Base-by-base conservation (phyloP, 805 yeast genomes). In the Pichia californica region DNA sequence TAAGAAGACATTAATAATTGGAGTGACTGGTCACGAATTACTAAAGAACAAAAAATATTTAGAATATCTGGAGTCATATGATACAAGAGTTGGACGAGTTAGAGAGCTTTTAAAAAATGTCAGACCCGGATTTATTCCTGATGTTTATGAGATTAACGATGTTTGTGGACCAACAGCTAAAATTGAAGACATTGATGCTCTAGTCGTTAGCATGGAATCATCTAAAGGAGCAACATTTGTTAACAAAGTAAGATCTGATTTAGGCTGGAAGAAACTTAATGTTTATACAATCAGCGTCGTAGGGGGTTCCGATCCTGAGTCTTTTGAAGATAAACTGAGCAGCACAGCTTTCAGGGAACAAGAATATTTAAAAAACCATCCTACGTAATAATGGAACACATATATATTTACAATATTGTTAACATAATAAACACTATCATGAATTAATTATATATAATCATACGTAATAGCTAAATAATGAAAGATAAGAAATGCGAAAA, bases 81-180 rank as follows among this genome's bases (percentile, higher is more conserved):
- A 71, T 0, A 41, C 38, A 13, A 70, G 99, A 44, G 68, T 69
- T 7, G 51, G 52, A 0, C 57, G 56, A 1, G 84, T 83, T 0
- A 47, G 57, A 1, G 40, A 53, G 0, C 88, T 88, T 55, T 47
- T 91, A 5, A 51, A 55, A 1, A 52, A 67, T 23, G 55, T 79
- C 10, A 69, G 69, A 33, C 80, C 86, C 4, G 46, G 45, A 0
- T 56, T 81, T 7, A 44, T 49, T 0, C 64, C 78, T 10, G 77
- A 79, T 25, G 65, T 82, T 2, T 74, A 73, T 40, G 77, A 82
- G 50, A 80, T 93, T 36, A 73, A 79, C 47, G 98, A 93, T 58
- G 74, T 89, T 0, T 88, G 94, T 63, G 99, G 99, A 0, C 99
- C 98, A 4, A 88, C 99, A 0, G 95, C 88, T 0, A 71, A 74